phyloP scores from a whole-genome alignment of 495 filamentous ascomycete species.

The Paragyromitra xinjiangensis region DNA sequence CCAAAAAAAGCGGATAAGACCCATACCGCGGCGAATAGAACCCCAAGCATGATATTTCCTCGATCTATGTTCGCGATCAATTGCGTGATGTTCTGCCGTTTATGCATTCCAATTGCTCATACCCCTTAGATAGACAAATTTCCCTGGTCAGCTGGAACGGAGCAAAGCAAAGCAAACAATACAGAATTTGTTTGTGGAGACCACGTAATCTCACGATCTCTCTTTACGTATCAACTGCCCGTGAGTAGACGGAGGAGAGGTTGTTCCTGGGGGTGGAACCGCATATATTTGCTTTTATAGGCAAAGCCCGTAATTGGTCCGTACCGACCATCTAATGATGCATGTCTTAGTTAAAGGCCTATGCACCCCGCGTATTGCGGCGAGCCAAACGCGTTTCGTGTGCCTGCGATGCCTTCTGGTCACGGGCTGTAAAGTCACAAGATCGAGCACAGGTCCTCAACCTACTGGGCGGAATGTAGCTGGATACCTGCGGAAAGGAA shows the following conservation, averaged over 20 bases:
- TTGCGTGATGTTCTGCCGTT: neutral
- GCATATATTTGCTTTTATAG: conserved; percentile 27
- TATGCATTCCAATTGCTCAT: neutral
- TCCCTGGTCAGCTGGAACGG: neutral
- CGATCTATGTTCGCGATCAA: neutral
- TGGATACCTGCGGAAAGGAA: neutral
- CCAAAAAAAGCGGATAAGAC: neutral
- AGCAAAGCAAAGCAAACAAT: conserved; percentile 27
- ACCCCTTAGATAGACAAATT: neutral
- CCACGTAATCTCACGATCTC: conserved; percentile 35
- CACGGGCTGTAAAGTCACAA: conserved; percentile 37
- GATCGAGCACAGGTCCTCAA: neutral
- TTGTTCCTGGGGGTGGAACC: conserved; percentile 6
- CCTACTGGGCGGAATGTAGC: conserved; percentile 11
- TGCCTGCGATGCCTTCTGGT: conserved; percentile 9
- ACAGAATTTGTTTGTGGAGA: neutral
- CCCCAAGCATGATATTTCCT: neutral
- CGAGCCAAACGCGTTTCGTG: conserved; percentile 5
- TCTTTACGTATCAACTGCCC: conserved; percentile 38
- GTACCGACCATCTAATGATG: conserved; percentile 29
- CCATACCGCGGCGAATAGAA: neutral
- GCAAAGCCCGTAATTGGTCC: conserved; percentile 19
- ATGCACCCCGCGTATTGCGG: conserved; percentile 45
- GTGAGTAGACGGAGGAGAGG: neutral
- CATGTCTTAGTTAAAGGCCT: conserved; percentile 16